Conservation (phyloP, 192 early-diverging fungal species). For the Thamnidium elegans region DNA sequence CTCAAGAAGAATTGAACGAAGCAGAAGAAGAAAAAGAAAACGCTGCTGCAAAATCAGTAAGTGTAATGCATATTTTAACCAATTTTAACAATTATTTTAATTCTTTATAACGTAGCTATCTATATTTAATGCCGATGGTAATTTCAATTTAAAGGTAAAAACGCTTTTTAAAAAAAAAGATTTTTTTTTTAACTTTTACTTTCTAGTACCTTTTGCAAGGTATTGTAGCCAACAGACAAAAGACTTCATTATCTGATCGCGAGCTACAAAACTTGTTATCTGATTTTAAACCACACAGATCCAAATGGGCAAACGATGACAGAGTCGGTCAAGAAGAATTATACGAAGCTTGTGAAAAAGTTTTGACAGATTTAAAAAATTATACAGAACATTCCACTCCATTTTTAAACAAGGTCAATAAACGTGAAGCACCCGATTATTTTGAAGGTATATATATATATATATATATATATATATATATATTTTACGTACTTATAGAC, state of each 20-base stretch:
- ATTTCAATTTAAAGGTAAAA: conserved; percentile 30
- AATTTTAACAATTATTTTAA: conserved; percentile 16
- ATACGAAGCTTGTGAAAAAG: conserved; percentile 86
- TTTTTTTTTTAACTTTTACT: background rate
- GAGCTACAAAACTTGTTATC: conserved; percentile 73
- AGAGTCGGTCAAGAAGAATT: conserved; percentile 86
- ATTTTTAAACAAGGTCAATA: conserved; percentile 84
- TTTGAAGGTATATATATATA: conserved; percentile 59
- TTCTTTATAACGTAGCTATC: conserved; percentile 28
- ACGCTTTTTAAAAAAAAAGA: background rate
- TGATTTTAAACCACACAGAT: conserved; percentile 74
- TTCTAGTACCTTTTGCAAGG: conserved; percentile 72
- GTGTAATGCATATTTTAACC: conserved; percentile 1
- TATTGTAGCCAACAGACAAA: conserved; percentile 68
- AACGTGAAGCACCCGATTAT: conserved; percentile 91
- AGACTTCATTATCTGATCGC: conserved; percentile 59
- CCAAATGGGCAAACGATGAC: conserved; percentile 89
- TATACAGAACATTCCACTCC: conserved; percentile 79
- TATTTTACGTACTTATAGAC: too few species aligned
- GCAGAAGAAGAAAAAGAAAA: conserved; percentile 28
- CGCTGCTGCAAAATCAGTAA: conserved; percentile 39
- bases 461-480: too few species aligned
- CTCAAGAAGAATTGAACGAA: conserved; percentile 27
- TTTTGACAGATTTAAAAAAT: conserved; percentile 76
- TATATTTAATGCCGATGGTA: conserved; percentile 26